Evolutionary conservation across 1,284 basidiomycete species (phyloP).

Genomic region (Pyrrhoderma noxium): DNA sequence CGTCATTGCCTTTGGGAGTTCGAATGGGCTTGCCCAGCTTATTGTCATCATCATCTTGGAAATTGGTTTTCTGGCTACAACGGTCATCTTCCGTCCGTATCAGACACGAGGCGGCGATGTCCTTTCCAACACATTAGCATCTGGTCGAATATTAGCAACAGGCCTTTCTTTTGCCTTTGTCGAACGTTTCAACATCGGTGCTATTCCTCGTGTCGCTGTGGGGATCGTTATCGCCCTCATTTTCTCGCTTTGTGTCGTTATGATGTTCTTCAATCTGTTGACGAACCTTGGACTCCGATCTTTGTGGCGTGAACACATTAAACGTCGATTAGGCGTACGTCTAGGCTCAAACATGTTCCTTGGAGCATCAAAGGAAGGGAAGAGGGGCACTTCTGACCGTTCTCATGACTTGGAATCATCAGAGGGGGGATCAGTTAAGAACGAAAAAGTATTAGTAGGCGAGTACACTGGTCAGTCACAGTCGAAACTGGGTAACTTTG

Average conservation of each 20-base stretch:
- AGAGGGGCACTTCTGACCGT: neutral
- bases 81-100: slow-evolving; percentile 51
- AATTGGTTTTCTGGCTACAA: slow-evolving; percentile 44
- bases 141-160: slow-evolving; percentile 55
- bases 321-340: slow-evolving; percentile 18
- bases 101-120: slow-evolving; percentile 52
- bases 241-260: slow-evolving; percentile 47
- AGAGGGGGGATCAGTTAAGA: neutral
- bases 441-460: neutral
- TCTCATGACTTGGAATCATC: neutral
- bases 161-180: slow-evolving; percentile 65
- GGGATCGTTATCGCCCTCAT: slow-evolving; percentile 29
- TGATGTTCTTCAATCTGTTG: slow-evolving; percentile 54
- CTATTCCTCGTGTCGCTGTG: slow-evolving; percentile 67
- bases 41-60: slow-evolving; percentile 68
- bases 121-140: slow-evolving; percentile 54
- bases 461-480: slow-evolving; percentile 1
- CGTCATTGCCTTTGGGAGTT: slow-evolving; percentile 66
- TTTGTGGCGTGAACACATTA: slow-evolving; percentile 22
- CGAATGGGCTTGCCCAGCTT: slow-evolving; percentile 64
- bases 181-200: slow-evolving; percentile 45
- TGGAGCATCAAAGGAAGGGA: slow-evolving; percentile 3
- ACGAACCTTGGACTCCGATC: slow-evolving; percentile 34
- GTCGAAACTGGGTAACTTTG: neutral
- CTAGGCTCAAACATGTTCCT: slow-evolving; percentile 23